phyloP scores from a whole-genome alignment of 768 basidiomycete species.

The Daedaleopsis nitida region DNA sequence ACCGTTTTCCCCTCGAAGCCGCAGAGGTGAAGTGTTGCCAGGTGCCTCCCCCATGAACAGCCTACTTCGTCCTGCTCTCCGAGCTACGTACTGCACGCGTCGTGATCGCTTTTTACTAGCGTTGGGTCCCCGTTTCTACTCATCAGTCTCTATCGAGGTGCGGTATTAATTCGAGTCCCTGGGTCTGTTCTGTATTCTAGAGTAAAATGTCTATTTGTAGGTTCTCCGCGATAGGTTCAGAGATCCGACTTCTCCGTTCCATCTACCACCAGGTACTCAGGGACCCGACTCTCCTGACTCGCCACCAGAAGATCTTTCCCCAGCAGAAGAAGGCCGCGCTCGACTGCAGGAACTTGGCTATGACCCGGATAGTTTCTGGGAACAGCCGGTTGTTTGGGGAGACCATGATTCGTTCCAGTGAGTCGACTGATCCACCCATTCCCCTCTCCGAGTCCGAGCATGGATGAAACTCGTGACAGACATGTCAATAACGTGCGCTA shows the following conservation, averaged over 20 bases:
- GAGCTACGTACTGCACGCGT: neutral
- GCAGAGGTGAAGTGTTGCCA: neutral
- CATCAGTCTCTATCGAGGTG: slow-evolving; percentile 5
- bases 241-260: slow-evolving; percentile 66
- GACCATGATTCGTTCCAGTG: slow-evolving; percentile 80
- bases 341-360: slow-evolving; percentile 52
- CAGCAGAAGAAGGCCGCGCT: slow-evolving; percentile 41
- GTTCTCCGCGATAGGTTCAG: slow-evolving; percentile 62
- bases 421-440: slow-evolving; percentile 27
- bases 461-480: slow-evolving; percentile 37
- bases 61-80: neutral
- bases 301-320: slow-evolving; percentile 23
- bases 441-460: neutral
- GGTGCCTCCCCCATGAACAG: neutral
- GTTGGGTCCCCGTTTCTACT: neutral
- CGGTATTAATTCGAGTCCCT: neutral
- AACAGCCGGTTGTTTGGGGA: slow-evolving; percentile 78
- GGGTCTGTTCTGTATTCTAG: neutral
- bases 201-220: slow-evolving; percentile 32
- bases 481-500: slow-evolving; percentile 82
- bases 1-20: neutral
- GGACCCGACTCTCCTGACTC: slow-evolving; percentile 65
- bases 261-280: slow-evolving; percentile 57
- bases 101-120: neutral
- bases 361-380: slow-evolving; percentile 71